Conservation (phyloP, 164 flowering plant genomes). For the Echeveria elegans region DNA sequence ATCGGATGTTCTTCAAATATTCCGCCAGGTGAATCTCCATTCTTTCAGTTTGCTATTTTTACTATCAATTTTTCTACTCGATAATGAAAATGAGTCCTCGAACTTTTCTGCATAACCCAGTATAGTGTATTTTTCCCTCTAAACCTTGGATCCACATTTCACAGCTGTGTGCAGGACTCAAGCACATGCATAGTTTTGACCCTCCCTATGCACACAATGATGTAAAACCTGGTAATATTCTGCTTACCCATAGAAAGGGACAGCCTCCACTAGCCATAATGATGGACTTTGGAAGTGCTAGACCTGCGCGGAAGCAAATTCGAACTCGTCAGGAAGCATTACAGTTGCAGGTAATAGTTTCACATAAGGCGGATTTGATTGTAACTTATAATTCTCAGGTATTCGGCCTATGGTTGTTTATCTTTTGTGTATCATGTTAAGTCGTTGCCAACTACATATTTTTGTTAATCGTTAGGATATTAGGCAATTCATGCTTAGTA, state of each 20-base stretch:
- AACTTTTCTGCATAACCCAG: not conserved
- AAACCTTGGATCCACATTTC: constrained; percentile 30
- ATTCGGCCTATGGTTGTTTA: not conserved
- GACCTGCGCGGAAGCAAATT: constrained; percentile 79
- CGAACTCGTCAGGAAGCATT: constrained; percentile 84
- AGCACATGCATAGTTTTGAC: constrained; percentile 86
- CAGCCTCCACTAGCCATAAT: constrained; percentile 76
- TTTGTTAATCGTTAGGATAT: no score
- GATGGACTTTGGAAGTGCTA: constrained; percentile 98
- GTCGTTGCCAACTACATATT: no score
- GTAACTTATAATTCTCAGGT: not conserved
- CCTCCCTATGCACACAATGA: constrained; percentile 98
- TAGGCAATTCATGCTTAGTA: not conserved
- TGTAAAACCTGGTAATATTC: constrained; percentile 94
- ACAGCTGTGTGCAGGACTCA: constrained; percentile 97
- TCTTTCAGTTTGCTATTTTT: not conserved
- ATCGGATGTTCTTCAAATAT: constrained; percentile 77
- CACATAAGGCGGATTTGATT: not conserved
- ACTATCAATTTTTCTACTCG: not conserved
- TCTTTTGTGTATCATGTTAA: not conserved
- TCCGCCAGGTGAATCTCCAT: constrained; percentile 59
- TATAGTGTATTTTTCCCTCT: not conserved
- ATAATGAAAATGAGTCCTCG: not conserved
- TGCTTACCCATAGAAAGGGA: constrained; percentile 75
- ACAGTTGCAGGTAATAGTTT: constrained; percentile 64